Evolutionary conservation across 148 eudicot genomes (phyloP).

Genomic region (Cornus florida): DNA sequence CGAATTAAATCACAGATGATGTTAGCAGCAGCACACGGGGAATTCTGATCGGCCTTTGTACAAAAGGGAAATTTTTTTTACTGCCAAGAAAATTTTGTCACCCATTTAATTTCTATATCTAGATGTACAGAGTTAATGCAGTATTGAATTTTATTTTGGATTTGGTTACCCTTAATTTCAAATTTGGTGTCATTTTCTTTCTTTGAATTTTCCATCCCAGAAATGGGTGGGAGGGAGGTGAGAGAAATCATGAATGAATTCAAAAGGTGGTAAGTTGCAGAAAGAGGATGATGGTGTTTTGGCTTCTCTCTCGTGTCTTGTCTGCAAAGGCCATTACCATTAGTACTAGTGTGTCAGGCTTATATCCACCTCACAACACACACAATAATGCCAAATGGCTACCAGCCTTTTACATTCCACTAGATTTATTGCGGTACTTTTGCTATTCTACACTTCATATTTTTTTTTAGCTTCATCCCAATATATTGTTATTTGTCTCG

Average conservation of each 20-base stretch:
- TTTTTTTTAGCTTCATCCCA: background rate
- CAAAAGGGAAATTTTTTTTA: conserved; percentile 23
- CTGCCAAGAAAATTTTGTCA: conserved; percentile 40
- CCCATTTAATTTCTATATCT: conserved; percentile 1
- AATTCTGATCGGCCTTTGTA: conserved; percentile 30
- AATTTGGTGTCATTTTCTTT: background rate
- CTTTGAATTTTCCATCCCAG: background rate
- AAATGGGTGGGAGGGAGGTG: background rate
- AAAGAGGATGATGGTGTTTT: conserved; percentile 4
- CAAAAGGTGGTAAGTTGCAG: background rate
- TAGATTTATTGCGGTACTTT: background rate
- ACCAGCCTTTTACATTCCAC: conserved; percentile 11
- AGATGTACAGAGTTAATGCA: conserved; percentile 30
- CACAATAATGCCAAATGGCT: background rate
- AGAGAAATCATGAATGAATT: background rate
- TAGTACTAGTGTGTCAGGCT: conserved; percentile 17
- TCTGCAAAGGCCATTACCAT: background rate
- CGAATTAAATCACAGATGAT: background rate
- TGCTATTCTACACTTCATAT: background rate
- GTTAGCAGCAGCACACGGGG: conserved; percentile 3
- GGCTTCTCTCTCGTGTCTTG: conserved; percentile 28
- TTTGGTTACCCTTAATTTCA: background rate
- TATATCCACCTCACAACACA: conserved; percentile 10
- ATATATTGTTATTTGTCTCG: background rate
- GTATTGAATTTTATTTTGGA: background rate